Base-by-base conservation (phyloP, 176 grass and related monocot genomes). In the Carex cristatella region DNA sequence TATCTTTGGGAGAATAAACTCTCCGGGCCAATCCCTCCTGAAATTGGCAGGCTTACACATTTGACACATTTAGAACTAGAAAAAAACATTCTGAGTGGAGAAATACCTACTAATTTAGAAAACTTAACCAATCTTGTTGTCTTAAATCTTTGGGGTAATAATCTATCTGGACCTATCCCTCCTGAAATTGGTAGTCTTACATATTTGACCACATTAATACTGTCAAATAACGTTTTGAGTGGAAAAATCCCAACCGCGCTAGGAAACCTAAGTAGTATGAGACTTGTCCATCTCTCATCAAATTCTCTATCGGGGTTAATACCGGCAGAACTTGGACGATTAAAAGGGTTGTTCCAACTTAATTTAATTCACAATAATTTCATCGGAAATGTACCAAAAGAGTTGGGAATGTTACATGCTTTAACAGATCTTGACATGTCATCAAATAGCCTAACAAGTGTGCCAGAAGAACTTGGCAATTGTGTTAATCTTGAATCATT, bases 141-240 rank as follows among this genome's bases (percentile, higher is more conserved):
- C n/a, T n/a, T n/a, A n/a, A n/a, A 85, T 40, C 12, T 91, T 55
- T 15, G 11, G 19, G 35, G 14, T 69, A 91, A 88, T 56, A 10
- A 14, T 0, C 49, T 91, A 8, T 79, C 15, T 2, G 83, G 72
- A 1, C 32, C 40, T 0, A 67, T 90, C 54, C 80, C 81, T 54
- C 14, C 65, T 14, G 78, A 71, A 7, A 88, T 91, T 68, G 77
- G 69, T 13, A 83, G 84, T 4, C 83, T 91, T 16, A 59, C 3
- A 42, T 32, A 84, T 10, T 74, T 91, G 38, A 33, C n/a, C 2
- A 33, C 1, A 33, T 2, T 33, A 1, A 2, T 1, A 1, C 33
- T 33, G 2, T 33, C 33, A 33, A 33, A 33, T 33, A 33, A 65
- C 1, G 8, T 12, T 3, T 80, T 91, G 13, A 69, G 46, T 4